phyloP scores from a whole-genome alignment of 139 green algal genomes.

The Volvox africanus region DNA sequence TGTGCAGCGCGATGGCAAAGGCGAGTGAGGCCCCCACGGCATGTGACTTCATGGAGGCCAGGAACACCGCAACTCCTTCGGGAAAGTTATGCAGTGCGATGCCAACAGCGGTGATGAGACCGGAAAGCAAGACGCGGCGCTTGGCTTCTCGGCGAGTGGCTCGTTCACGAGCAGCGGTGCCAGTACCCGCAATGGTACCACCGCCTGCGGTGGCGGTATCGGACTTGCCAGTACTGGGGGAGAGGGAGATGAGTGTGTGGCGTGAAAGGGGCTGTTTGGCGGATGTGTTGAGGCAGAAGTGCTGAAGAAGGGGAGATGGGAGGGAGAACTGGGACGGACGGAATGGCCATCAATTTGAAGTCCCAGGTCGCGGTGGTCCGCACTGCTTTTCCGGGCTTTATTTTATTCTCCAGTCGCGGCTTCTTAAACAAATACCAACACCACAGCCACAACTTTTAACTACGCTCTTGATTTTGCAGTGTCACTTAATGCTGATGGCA shows the following conservation, averaged over 20 bases:
- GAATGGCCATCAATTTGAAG: too few relatives aligned
- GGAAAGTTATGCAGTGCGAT: conserved; percentile 94
- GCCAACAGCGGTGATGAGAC: conserved; percentile 82
- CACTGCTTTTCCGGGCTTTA: too few relatives aligned
- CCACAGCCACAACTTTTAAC: too few relatives aligned
- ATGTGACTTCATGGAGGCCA: conserved; percentile 73
- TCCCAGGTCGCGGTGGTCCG: too few relatives aligned
- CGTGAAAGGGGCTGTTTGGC: background rate
- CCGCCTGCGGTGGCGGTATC: background rate
- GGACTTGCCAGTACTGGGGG: background rate
- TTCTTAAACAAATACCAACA: too few relatives aligned
- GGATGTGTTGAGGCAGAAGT: too few relatives aligned
- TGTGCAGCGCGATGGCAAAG: conserved; percentile 88
- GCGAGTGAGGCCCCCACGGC: conserved; percentile 73
- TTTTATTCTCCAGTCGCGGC: too few relatives aligned
- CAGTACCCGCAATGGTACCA: background rate
- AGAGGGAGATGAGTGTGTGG: background rate
- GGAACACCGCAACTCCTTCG: conserved; percentile 77
- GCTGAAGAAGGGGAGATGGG: background rate
- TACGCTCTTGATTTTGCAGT: too few relatives aligned
- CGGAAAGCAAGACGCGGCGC: conserved; percentile 65
- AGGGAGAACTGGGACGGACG: background rate
- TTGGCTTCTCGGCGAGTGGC: conserved; percentile 44
- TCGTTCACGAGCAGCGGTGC: conserved; percentile 6
- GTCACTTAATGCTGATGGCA: too few relatives aligned